Evolutionary conservation across 805 yeast species (phyloP), one percentile per base, ranked within the genome.

Genomic region (Cyberlindnera galapagoensis): DNA sequence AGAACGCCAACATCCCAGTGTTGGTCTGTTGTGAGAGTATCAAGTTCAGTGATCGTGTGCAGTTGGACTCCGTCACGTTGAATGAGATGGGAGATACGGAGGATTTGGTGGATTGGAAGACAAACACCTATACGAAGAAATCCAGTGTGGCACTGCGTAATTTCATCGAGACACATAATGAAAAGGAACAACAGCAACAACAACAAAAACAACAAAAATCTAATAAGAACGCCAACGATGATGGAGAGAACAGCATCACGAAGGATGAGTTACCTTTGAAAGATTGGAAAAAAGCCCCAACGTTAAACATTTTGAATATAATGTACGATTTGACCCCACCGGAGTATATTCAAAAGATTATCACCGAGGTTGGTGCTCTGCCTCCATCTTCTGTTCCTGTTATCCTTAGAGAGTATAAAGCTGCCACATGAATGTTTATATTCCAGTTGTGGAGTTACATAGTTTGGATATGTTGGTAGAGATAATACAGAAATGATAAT

Each of bases 331-430:
- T 92, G 47, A 90, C 97, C 2, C 97, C 96, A 21, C 94, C 95
- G 10, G 84, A 80, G 46, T 84, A 82, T 52, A 85, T 92, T 49
- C 88, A 90, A 56, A 92, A 92, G 63, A 86, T 92, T 38, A 86
- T 92, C 34, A 92, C 97, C 2, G 98, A 92, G 57, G 76, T 90
- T 43, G 98, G 98, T 18, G 85, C 95, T 3, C 68, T 92, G 45
- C 98, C 98, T 9, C 95, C 98, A 26, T 82, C 94, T n/a, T 86
- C 97, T 2, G 97, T 92, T 36, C 98, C 98, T 18, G 97, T 92
- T 30, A 85, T 92, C 40, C 65, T 92, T 48, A 75, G 97, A 60
- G 98, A 92, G 59, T 92, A 90, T 59, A 85, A 86, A 26, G 37
- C 46, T 5, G 30, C 38, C n/a, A n/a, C n/a, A n/a, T n/a, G n/a